phyloP scores from a whole-genome alignment of 225 moss, liverwort and hornwort genomes.

The Asterella californica region DNA sequence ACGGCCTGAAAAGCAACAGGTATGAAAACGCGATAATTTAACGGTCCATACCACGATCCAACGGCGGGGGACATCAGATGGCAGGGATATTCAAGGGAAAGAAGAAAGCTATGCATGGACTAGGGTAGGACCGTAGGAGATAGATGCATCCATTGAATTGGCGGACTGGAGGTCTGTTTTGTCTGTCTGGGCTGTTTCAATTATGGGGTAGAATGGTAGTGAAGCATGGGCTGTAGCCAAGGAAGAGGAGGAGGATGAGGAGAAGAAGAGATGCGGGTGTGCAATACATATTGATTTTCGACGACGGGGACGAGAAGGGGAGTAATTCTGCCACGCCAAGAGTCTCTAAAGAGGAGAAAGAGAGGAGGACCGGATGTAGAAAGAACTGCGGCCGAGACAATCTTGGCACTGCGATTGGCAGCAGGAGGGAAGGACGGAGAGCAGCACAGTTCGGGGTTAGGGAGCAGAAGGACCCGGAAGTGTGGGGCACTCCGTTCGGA shows the following conservation, averaged over 20 bases:
- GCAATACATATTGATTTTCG: background rate
- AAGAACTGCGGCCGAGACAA: constrained; percentile 11
- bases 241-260: background rate
- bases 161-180: too few relatives aligned
- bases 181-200: background rate
- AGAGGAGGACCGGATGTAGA: background rate
- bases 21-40: background rate
- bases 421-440: background rate
- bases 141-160: constrained; percentile 9
- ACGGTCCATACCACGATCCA: background rate
- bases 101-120: background rate
- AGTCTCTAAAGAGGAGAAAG: too few relatives aligned
- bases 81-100: background rate
- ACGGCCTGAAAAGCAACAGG: background rate
- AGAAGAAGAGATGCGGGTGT: background rate
- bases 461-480: too few relatives aligned
- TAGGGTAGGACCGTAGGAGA: background rate
- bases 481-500: background rate
- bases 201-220: background rate
- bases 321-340: background rate
- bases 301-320: background rate
- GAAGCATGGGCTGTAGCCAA: too few relatives aligned
- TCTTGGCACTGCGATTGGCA: background rate
- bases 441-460: too few relatives aligned
- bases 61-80: background rate